phyloP scores from a whole-genome alignment of 2,329 filamentous ascomycete genomes.

The Nectriaceae sp. region DNA sequence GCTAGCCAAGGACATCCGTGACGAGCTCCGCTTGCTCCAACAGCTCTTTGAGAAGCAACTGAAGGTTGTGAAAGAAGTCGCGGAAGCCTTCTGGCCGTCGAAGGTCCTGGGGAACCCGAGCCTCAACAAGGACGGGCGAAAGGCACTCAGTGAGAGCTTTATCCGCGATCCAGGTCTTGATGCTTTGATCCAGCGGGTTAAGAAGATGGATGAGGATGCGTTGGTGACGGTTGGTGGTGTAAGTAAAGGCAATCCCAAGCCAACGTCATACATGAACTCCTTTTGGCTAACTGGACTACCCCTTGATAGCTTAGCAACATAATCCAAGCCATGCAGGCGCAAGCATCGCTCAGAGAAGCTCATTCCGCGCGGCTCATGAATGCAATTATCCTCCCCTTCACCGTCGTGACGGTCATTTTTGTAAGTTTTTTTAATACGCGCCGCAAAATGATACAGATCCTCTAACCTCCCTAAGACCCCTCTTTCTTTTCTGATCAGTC shows the following conservation, averaged over 20 bases:
- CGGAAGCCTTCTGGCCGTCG: conserved; percentile 2
- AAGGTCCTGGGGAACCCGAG: not conserved
- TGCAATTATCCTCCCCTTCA: conserved; percentile 12
- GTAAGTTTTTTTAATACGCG: conserved; percentile 6
- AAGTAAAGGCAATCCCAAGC: not conserved
- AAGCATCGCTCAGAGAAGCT: conserved; percentile 15
- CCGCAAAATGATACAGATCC: not conserved
- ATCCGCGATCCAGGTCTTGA: conserved; percentile 5
- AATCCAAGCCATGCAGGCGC: conserved; percentile 14
- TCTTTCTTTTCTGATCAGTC: conserved; percentile 16
- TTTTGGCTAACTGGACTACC: not conserved
- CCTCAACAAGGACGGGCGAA: not conserved
- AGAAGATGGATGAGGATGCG: conserved; percentile 1
- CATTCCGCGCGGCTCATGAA: conserved; percentile 11
- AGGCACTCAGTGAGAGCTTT: not conserved
- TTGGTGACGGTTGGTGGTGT: conserved; percentile 6
- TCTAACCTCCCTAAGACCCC: conserved; percentile 8
- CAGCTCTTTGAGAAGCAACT: conserved; percentile 13
- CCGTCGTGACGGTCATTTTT: conserved; percentile 16
- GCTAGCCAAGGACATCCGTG: conserved; percentile 11
- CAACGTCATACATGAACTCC: not conserved
- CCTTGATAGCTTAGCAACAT: conserved; percentile 8
- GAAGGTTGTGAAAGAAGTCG: conserved; percentile 10
- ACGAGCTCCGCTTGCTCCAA: conserved; percentile 11
- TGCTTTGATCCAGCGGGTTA: conserved; percentile 4